These are phyloP conservation scores for Ceratocystis albifundus DNA, from an alignment of 2,329 filamentous ascomycete genomes.

Conservation along the genomic window DNA sequence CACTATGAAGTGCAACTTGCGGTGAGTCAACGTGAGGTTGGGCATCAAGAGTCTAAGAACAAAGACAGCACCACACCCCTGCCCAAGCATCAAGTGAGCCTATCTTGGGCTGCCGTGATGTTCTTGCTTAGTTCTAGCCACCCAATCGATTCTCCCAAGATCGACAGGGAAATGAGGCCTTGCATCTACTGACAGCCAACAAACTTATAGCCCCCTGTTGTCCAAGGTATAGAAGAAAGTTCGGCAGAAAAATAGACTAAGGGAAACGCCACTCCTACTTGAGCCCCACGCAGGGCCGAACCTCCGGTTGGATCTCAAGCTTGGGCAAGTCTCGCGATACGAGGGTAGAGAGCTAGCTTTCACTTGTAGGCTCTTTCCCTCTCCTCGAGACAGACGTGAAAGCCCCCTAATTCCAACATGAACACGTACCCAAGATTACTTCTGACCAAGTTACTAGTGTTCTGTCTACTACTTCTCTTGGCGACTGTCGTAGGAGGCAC, in stretches of 20 bases:
- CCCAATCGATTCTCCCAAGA: constrained; percentile 2
- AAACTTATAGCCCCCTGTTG: not conserved
- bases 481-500: not conserved
- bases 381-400: not conserved
- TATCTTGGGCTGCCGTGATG: not conserved
- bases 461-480: too few species aligned
- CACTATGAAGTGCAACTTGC: not conserved
- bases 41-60: constrained; percentile 10
- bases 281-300: not conserved
- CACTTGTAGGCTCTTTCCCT: not conserved
- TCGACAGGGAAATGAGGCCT: constrained; percentile 8
- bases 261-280: not conserved
- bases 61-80: constrained; percentile 5
- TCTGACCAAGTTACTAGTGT: too few species aligned
- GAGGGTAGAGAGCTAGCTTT: not conserved
- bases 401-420: not conserved
- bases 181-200: constrained; percentile 5
- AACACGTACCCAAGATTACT: not conserved
- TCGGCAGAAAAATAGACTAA: not conserved
- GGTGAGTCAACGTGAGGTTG: constrained; percentile 10
- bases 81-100: not conserved
- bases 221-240: not conserved
- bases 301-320: not conserved
- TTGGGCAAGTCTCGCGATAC: not conserved
- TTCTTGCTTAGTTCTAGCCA: not conserved